Evolutionary conservation across 23 red algal genomes (phyloP), one percentile per base, ranked within the genome.

Genomic region (Gracilaria domingensis): DNA sequence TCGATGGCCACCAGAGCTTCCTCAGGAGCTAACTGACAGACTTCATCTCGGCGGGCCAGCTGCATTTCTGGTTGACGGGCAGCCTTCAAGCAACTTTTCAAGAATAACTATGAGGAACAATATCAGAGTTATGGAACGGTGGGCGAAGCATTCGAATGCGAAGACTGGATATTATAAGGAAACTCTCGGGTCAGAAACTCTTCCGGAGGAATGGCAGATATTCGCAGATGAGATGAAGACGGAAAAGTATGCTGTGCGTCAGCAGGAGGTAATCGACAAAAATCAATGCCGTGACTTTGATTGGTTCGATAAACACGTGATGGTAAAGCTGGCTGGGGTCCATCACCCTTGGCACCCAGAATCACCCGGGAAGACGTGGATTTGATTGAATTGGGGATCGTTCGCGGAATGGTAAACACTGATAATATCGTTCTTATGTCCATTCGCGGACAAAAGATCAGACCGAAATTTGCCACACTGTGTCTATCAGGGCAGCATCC

Each of bases 271-370:
- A 26, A 57, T 82, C 23, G 54, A 59, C 20, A 70, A 74, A n/a
- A 82, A 83, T 57, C 42, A 60, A 29, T 92, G 88, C 76, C 66
- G 48, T 21, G 88, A 92, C 44, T 92, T 92, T 35, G 54, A 82
- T 44, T 92, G 88, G 88, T 92, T 92, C 71, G 88, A 92, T 61
- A 82, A 83, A 50, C 88, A 92, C 55, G 88, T 92, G 21, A 81
- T 81, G 36, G 61, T 83, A 2, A 92, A 92, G 45, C 48, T 81
- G 24, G 79, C 88, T 36, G 88, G 88, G 9, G 76, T 92, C 14
- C 88, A 92, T 59, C 88, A 92, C 66, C 88, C 88, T 21, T 92
- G 88, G 88, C 88, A 92, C 32, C 88, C 88, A 57, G 34, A 23
- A 34, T 59, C 47, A 35, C 77, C 53, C 14, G 88, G 88, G 17